Percentiles rank a stretch among this genome's conserved stretches.
Conservation (phyloP, 2,329 filamentous ascomycete species). For the Colletotrichum liaoningense region DNA sequence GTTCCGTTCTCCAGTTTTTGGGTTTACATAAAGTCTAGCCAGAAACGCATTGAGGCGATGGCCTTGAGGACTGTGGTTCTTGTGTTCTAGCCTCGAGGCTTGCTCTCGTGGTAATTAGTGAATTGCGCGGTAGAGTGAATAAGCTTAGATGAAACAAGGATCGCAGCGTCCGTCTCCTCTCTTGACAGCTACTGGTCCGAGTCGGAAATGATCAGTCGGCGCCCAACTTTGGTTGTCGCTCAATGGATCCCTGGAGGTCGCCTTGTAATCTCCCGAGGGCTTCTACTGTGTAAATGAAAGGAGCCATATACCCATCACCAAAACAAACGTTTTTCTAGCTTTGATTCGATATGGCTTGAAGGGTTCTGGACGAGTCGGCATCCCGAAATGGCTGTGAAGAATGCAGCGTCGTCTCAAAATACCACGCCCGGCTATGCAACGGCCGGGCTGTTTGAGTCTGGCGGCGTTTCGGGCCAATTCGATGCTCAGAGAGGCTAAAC, state of each 20-base stretch:
- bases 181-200: not conserved
- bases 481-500: conserved; percentile 16
- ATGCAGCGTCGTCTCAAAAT: not conserved
- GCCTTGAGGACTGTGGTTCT: no score
- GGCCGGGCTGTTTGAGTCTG: not conserved
- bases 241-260: not conserved
- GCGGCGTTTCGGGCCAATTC: conserved; percentile 3
- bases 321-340: not conserved
- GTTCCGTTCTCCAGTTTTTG: not conserved
- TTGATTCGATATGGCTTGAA: not conserved
- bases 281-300: conserved; percentile 11
- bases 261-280: not conserved
- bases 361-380: not conserved
- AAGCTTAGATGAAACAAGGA: conserved; percentile 33
- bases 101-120: not conserved
- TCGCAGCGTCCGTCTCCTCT: conserved; percentile 7
- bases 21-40: not conserved
- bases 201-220: not conserved
- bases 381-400: not conserved
- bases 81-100: not conserved
- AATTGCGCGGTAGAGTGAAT: conserved; percentile 5
- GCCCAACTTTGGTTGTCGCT: not conserved
- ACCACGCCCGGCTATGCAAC: not conserved
- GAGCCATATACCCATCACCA: conserved; percentile 12
- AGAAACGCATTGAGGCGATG: not conserved